Evolutionary conservation across 768 basidiomycete species (phyloP).

Genomic region (Galerina marginata): DNA sequence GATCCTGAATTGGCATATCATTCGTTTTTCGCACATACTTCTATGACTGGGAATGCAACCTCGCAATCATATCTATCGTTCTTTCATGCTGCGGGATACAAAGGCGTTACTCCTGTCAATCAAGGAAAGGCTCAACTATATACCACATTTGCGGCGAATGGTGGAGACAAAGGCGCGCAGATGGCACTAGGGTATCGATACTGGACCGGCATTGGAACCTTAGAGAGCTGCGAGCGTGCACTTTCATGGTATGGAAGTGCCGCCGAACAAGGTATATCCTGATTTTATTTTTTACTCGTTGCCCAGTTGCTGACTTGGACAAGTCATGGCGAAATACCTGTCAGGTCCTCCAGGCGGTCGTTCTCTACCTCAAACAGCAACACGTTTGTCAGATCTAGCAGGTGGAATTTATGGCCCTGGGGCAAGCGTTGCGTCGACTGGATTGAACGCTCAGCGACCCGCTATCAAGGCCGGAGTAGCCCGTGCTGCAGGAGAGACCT

Average conservation of each 20-base stretch:
- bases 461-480: constrained; percentile 86
- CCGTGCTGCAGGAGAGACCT: constrained; percentile 88
- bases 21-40: constrained; percentile 68
- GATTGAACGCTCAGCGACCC: constrained; percentile 69
- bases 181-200: constrained; percentile 94
- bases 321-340: constrained; percentile 81
- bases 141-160: constrained; percentile 92
- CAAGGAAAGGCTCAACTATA: constrained; percentile 88
- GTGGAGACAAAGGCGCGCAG: constrained; percentile 84
- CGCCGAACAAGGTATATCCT: constrained; percentile 74
- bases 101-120: constrained; percentile 61
- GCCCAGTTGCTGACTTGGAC: not conserved
- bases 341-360: constrained; percentile 92
- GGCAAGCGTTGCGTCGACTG: constrained; percentile 92
- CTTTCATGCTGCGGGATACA: constrained; percentile 88
- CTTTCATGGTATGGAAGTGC: constrained; percentile 90
- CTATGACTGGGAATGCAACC: constrained; percentile 78
- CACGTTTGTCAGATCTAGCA: constrained; percentile 84
- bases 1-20: constrained; percentile 69
- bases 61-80: constrained; percentile 89
- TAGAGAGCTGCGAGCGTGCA: constrained; percentile 84
- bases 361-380: constrained; percentile 81
- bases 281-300: not conserved
- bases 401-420: constrained; percentile 97
- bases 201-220: constrained; percentile 94